Base-by-base conservation (phyloP, 2,329 filamentous ascomycete genomes). In the Colletotrichum chlorophyti region DNA sequence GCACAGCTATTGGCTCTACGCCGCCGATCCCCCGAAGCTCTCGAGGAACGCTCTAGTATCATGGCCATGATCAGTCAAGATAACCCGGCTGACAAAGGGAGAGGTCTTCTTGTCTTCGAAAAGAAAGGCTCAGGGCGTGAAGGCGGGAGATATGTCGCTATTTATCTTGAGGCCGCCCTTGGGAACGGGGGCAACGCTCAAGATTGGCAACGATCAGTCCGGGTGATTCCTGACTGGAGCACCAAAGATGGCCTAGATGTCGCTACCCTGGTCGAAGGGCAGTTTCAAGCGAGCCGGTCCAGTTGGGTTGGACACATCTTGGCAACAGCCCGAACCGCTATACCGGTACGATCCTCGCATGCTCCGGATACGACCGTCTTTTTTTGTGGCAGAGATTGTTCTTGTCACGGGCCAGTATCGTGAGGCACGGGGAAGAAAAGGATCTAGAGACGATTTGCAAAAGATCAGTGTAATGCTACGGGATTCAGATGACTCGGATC, bases 131-230 rank as follows among this genome's bases (percentile, higher is more conserved):
- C 32, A n/a, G 23, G 45, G 0, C 29, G 24, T 3, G 23, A 4
- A 4, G 10, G 23, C 7, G 23, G 24, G 2, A 37, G 7, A 9
- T 55, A 31, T 17, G 11, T 38, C 2, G 53, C 26, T n/a, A 12
- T 43, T 6, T 51, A 55, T 37, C 31, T 55, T 3, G 46, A 43
- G 15, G 17, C 53, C 14, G 37, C 37, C 11, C n/a, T 55, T 3
- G 14, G 24, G 4, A 7, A 37, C 8, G 1, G 31, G 10, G 5
- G 47, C 5, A 17, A 35, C 1, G 5, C 26, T 4, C 15, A 29
- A 21, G 37, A 55, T 3, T 55, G 37, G 53, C 23, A 14, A 5
- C 46, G 29, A 12, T 21, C 12, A 8, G 50, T 45, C 8, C 29
- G 24, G 6, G 17, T n/a, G 0, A 29, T 51, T 3, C 53, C 45